Evolutionary conservation across 2,329 filamentous ascomycete genomes (phyloP), one percentile per base, ranked within the genome.

Genomic region (Kalaharituber pfeilii): DNA sequence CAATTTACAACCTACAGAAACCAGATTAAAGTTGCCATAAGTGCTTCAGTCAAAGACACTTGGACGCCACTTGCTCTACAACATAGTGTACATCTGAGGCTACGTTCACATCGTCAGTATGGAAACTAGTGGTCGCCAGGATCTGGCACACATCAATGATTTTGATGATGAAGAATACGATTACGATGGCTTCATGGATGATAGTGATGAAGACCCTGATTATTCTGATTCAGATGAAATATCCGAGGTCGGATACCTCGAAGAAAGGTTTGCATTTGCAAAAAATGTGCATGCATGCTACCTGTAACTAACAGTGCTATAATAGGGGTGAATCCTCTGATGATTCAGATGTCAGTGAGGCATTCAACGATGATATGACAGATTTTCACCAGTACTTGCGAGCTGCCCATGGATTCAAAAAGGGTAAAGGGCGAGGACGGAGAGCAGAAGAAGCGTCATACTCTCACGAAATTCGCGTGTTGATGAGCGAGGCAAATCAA

Each of bases 401-500:
- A 49, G 60, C 60, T 2, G 60, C 60, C 2, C 55, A 57, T 47
- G 60, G 60, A 8, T 62, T 60, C 30, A 60, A 56, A 33, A 59
- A 58, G 22, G 55, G 49, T 4, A 57, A 13, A 52, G 51, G 39
- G 47, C 28, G 56, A 13, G 60, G 60, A 3, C 55, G 62, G 24
- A 58, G 63, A 2, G 56, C 60, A 25, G 61, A 62, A 13, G 63
- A 64, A 22, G 61, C 63, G 49, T 55, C 57, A 24, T 58, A 56
- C 53, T 63, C 62, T 8, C 60, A 59, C 39, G 80, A 86, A 61
- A 84, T 87, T 66, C 85, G 81, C 62, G 72, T 76, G 39, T 72
- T 81, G 42, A 73, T 87, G 50, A 74, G 76, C 49, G 72, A 76
- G 63, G 84, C 84, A 2, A 84, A 80, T 56, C 73, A 80, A 56